Base-by-base conservation (phyloP, 192 early-diverging fungal genomes). In the Funneliformis geosporum region DNA sequence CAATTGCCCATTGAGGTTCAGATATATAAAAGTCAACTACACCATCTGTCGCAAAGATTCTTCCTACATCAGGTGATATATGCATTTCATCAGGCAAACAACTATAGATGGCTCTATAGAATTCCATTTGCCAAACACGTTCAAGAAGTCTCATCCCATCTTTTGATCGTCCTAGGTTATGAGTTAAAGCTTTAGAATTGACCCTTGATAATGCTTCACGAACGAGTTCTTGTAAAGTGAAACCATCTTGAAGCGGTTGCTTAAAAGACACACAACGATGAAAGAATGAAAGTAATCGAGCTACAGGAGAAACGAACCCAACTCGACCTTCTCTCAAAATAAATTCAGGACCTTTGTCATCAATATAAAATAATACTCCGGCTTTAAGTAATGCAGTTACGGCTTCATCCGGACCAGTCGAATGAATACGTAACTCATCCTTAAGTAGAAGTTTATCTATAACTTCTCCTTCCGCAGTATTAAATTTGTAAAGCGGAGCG, bases 111-210 rank as follows among this genome's bases (percentile, higher is more conserved):
- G 77, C 67, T 23, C 68, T 28, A 70, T 79, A 79, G 60, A 79
- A 70, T 44, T 79, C 77, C 77, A 79, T 79, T 60, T 79, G 77
- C 77, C 77, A 79, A 11, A 79, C 77, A 11, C 77, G 44, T 28
- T 79, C 77, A 18, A 79, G 43, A 12, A 70, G 38, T 60, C 77
- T 60, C 60, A 68, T 61, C 39, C 67, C 77, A 70, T 79, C 75
- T 28, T 76, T 76, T 61, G 75, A 76, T 11, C 75, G 60, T 14
- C 75, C 59, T 33, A 76, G n/a, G 28, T 61, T 76, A 76, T 76
- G 59, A 12, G 62, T 64, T 12, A 76, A 65, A 62, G 40, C 60
- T 66, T 46, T 61, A 44, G 75, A 76, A 76, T 76, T 76, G 12
- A 76, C 21, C 8, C 75, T 33, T 27, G 75, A 59, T 27, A 76